A percentile compares a stretch with the other conserved stretches of the same genome.
These are phyloP conservation scores for Mortierella sp. DNA, from an alignment of 371 early-diverging fungal genomes.

Conservation along the genomic window DNA sequence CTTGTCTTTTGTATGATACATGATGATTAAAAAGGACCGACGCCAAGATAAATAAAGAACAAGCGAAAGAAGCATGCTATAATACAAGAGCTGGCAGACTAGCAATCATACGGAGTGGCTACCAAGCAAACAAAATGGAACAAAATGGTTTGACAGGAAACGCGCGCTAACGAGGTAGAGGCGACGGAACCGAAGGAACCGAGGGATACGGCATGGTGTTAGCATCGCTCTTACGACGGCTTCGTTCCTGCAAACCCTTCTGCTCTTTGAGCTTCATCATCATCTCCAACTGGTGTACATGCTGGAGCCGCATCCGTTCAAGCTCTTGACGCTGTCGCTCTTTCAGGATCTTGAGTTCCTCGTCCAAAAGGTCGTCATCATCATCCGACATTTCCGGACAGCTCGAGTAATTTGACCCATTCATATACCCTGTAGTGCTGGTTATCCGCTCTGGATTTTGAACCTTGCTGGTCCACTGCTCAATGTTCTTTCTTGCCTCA, in stretches of 20 bases:
- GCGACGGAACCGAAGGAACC: too few species aligned
- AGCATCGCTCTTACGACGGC: constrained; percentile 39
- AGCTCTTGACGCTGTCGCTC: constrained; percentile 44
- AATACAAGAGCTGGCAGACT: too few species aligned
- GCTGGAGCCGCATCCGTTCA: constrained; percentile 44
- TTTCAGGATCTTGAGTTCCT: constrained; percentile 39
- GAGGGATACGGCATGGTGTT: not conserved
- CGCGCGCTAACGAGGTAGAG: too few species aligned
- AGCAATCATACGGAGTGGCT: constrained; percentile 1
- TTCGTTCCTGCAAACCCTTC: constrained; percentile 29
- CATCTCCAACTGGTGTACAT: constrained; percentile 47
- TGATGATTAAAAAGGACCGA: not conserved
- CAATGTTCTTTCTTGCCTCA: constrained; percentile 34
- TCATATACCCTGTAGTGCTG: constrained; percentile 12
- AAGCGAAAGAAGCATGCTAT: not conserved
- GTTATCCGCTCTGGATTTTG: constrained; percentile 10
- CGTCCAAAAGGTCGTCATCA: constrained; percentile 46
- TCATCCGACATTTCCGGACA: constrained; percentile 47
- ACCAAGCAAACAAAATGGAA: not conserved
- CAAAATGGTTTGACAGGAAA: not conserved
- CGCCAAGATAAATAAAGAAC: not conserved
- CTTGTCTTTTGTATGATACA: not conserved
- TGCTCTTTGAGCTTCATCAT: constrained; percentile 54
- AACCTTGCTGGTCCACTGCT: constrained; percentile 18
- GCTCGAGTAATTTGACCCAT: constrained; percentile 49